Evolutionary conservation across 139 green algal species (phyloP), one percentile per base, ranked within the genome.

Genomic region (Trebouxia sp.): DNA sequence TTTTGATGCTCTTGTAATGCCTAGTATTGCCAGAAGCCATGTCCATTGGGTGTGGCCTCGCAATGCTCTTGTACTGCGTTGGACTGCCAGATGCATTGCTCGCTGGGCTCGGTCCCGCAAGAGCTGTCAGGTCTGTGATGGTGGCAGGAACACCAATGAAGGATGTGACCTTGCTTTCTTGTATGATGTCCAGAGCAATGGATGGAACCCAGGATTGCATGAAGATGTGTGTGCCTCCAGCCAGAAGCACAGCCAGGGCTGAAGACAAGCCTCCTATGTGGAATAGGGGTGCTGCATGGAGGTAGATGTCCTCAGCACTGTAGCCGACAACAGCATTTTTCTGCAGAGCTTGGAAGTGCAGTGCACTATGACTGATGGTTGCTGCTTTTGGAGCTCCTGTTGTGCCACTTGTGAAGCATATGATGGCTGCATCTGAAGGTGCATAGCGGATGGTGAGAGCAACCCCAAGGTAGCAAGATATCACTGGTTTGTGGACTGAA

Each of bases 121-220:
- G 78, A 24, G 76, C 76, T 53, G 89, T 66, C 72, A 98, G 48
- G 82, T 97, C 94, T 8, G 82, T 82, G 32, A 98, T 67, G 89
- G 98, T 98, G 9, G 94, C 82, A 1, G 94, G 94, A 39, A 91
- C 93, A n/a, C 87, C 94, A 43, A 97, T 98, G 53, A 98, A 87
- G 28, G 82, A 70, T 0, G 91, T 96, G 24, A 97, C 89, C 20
- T 51, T 20, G 35, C 90, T 77, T 26, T 42, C 35, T 9, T 30
- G 12, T 0, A 97, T 87, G 3, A 79, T 32, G 0, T 38, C 66
- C 65, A 91, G 32, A 9, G 58, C 30, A 3, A 24, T 28, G 5
- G 47, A 28, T 35, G 81, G 26, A 32, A 28, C 65, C 17, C 80
- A 94, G 11, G 53, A 79, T 2, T 82, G 83, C 80, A 91, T 69